Evolutionary conservation across 116 monocot species (phyloP).

Genomic region (Zostera marina): DNA sequence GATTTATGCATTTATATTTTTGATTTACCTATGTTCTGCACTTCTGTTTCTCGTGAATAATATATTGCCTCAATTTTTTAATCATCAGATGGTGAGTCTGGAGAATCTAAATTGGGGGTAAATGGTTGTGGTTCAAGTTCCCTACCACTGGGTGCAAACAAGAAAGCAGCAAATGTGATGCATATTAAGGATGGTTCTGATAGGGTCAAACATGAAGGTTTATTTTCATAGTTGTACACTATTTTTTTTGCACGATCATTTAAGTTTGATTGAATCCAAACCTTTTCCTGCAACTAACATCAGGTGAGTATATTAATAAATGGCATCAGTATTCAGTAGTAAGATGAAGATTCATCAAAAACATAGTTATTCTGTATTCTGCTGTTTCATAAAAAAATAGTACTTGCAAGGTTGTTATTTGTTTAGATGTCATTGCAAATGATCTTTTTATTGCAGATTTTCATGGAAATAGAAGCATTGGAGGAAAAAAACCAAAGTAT

Average conservation of each 20-base stretch:
- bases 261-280: too few relatives aligned
- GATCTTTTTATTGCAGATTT: conserved; percentile 23
- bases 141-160: conserved; percentile 40
- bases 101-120: conserved; percentile 7
- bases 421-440: not conserved
- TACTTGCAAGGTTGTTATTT: not conserved
- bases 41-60: not conserved
- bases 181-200: conserved; percentile 50
- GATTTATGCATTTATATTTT: not conserved
- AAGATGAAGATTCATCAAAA: too few relatives aligned
- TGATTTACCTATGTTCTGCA: not conserved
- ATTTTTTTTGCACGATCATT: not conserved
- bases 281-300: too few relatives aligned
- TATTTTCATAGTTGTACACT: not conserved
- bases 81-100: conserved; percentile 18
- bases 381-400: not conserved
- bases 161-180: conserved; percentile 54
- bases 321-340: too few relatives aligned
- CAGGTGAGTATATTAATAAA: too few relatives aligned
- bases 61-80: not conserved
- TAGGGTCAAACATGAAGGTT: conserved; percentile 45
- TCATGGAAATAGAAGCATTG: conserved; percentile 77
- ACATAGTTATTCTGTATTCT: too few relatives aligned
- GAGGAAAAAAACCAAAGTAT: conserved; percentile 77
- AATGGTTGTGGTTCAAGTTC: not conserved